Conservation (phyloP, 345 rosid species). For the Garcia nutans region DNA sequence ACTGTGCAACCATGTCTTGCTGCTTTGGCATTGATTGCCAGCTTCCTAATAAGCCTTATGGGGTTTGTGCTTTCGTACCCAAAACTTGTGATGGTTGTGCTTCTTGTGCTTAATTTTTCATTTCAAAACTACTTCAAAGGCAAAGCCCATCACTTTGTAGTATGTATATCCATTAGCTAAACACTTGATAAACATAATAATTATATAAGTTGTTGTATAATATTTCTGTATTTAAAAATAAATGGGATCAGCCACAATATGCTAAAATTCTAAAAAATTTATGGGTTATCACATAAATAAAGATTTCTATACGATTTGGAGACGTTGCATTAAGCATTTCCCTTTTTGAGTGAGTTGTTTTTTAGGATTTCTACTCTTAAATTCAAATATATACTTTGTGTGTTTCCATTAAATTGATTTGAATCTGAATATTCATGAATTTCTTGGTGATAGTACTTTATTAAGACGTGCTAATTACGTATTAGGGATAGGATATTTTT, state of each 20-base stretch:
- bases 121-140: not conserved
- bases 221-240: no score
- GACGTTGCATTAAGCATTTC: not conserved
- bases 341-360: not conserved
- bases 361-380: not conserved
- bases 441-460: not conserved
- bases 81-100: constrained; percentile 57
- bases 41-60: constrained; percentile 73
- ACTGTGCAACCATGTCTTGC: constrained; percentile 62
- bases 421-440: not conserved
- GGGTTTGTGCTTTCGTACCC: constrained; percentile 81
- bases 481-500: no score
- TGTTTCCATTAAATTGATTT: not conserved
- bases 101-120: constrained; percentile 29
- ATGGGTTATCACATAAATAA: no score
- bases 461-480: no score
- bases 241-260: no score
- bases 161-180: no score
- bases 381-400: not conserved
- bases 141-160: no score
- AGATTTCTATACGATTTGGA: no score
- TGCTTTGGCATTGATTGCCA: constrained; percentile 68
- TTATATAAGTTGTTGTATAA: no score
- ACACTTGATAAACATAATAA: no score
- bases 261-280: no score